phyloP scores from a whole-genome alignment of 495 filamentous ascomycete species.

The Astrothelium subdiscretum region DNA sequence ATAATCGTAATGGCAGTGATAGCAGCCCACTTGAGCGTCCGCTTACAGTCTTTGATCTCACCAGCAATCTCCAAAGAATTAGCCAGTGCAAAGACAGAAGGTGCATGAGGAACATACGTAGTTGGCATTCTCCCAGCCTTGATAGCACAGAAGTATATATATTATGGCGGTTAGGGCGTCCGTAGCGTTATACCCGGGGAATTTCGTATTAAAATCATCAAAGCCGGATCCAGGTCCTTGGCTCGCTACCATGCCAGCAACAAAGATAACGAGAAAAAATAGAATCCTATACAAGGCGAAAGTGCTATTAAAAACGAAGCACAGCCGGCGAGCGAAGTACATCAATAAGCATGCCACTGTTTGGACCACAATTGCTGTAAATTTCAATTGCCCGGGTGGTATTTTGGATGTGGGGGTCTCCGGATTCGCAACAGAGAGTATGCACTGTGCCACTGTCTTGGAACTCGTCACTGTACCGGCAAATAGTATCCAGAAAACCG shows the following conservation, averaged over 20 bases:
- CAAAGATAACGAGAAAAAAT: slow-evolving; percentile 3
- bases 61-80: neutral
- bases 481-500: slow-evolving; percentile 4
- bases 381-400: neutral
- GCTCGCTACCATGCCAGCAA: slow-evolving; percentile 7
- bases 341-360: neutral
- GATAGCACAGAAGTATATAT: slow-evolving; percentile 5
- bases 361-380: neutral
- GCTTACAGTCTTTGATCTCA: neutral
- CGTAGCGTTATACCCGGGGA: slow-evolving; percentile 1
- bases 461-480: neutral
- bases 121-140: slow-evolving; percentile 12
- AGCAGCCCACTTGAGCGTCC: slow-evolving; percentile 5
- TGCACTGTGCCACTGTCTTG: neutral
- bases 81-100: neutral
- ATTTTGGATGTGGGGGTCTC: neutral
- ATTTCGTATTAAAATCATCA: neutral
- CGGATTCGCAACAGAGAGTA: neutral
- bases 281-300: slow-evolving; percentile 7
- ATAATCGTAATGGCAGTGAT: slow-evolving; percentile 1
- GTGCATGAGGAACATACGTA: slow-evolving; percentile 4
- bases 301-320: slow-evolving; percentile 4
- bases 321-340: neutral
- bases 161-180: slow-evolving; percentile 1
- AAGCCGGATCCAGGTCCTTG: neutral